These are phyloP conservation scores for Phytophthora sojae DNA, from an alignment of 352 stramenopile genomes.

Conservation along the genomic window DNA sequence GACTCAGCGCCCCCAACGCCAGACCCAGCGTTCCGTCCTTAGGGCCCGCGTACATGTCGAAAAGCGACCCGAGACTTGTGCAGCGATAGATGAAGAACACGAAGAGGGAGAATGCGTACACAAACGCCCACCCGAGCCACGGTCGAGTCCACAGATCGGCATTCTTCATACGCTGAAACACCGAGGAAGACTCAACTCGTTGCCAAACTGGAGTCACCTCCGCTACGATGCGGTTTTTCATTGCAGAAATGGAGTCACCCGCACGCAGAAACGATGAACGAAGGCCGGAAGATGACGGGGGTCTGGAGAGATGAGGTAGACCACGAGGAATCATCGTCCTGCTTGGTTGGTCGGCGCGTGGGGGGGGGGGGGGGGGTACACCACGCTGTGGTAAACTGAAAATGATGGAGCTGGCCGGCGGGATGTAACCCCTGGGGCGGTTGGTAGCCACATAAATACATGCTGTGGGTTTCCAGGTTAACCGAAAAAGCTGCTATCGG, in stretches of 20 bases:
- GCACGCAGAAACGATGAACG: background rate
- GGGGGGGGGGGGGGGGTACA: no score
- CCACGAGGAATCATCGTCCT: background rate
- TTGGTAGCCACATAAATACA: no score
- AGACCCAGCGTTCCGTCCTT: slow-evolving; percentile 20
- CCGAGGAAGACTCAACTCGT: background rate
- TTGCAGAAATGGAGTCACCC: background rate
- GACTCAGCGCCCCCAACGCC: slow-evolving; percentile 11
- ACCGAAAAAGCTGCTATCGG: no score
- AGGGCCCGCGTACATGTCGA: slow-evolving; percentile 25
- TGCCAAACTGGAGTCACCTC: background rate
- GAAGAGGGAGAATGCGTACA: slow-evolving; percentile 19
- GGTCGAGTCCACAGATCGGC: slow-evolving; percentile 6
- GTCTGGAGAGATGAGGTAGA: background rate
- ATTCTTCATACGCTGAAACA: background rate
- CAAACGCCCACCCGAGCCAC: slow-evolving; percentile 43
- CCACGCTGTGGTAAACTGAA: background rate
- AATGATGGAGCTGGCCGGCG: no score
- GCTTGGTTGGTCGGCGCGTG: no score
- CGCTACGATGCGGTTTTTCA: background rate
- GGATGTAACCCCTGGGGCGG: no score
- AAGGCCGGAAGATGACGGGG: background rate
- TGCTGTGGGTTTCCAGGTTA: no score
- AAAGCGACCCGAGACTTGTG: slow-evolving; percentile 7
- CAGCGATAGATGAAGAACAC: background rate